These are phyloP conservation scores for Acanthamoeba royreba DNA, from an alignment of 208 protist genomes.

Conservation along the genomic window DNA sequence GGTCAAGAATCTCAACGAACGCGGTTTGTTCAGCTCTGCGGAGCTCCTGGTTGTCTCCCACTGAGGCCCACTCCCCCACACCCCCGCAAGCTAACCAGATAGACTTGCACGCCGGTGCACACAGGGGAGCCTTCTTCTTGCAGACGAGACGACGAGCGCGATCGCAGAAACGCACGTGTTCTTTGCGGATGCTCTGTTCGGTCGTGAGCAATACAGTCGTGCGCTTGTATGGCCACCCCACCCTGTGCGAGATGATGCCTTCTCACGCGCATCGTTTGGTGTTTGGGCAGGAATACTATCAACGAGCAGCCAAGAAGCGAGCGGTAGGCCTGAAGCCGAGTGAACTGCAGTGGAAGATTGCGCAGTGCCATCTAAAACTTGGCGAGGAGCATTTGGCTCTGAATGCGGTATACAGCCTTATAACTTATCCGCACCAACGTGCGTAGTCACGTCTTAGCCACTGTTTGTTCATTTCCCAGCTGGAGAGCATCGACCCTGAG, in stretches of 20 bases:
- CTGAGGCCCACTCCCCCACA: background rate
- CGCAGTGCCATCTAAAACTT: background rate
- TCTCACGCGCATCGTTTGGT: background rate
- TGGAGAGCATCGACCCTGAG: background rate
- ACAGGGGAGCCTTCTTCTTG: background rate
- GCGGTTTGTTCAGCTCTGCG: background rate
- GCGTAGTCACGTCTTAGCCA: background rate
- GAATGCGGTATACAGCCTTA: background rate
- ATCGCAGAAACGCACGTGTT: background rate
- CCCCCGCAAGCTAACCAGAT: background rate
- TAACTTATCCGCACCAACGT: background rate
- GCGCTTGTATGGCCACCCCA: background rate
- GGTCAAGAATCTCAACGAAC: background rate
- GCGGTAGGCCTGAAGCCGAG: background rate
- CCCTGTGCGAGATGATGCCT: background rate
- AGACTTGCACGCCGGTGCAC: background rate
- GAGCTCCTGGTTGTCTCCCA: background rate
- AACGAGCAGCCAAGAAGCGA: background rate
- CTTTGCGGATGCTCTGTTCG: slow-evolving; percentile 8
- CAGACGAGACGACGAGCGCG: background rate
- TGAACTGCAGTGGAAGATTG: slow-evolving; percentile 8
- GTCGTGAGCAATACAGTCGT: background rate
- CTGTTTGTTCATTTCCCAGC: background rate
- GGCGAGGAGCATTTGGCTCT: background rate
- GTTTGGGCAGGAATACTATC: background rate